Base-by-base conservation (phyloP, 2,329 filamentous ascomycete species). In the Fusarium musae region DNA sequence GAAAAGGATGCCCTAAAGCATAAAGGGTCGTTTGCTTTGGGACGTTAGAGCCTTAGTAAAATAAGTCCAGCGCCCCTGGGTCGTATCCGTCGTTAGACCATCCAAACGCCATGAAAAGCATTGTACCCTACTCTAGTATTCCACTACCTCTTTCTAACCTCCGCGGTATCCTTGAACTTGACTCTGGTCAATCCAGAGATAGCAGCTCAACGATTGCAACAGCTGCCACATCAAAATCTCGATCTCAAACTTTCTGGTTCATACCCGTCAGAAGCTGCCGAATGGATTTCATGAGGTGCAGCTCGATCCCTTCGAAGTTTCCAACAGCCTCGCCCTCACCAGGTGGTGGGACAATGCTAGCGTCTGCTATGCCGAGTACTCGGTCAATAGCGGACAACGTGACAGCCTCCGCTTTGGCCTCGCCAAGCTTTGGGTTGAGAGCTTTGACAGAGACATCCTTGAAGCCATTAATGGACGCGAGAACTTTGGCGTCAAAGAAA, bases 371-470 rank as follows among this genome's bases (percentile, higher is more conserved):
- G 6, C 85, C 86, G 11, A 88, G 79, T 5, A 86, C 85, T 28
- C 85, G 85, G 69, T 88, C 84, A 52, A 88, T 85, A 17, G 86
- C 86, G 5, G 86, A 87, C 37, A 88, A 77, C 1, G 87, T 80
- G 39, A 88, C 79, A 16, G 83, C 82, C 72, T 88, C 85, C 17
- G 85, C 83, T 66, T 82, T 82, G 32, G 79, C 79, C 60, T 82
- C 80, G 28, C 85, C 85, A 4, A 84, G 77, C 46, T 82, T 83
- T 0, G 73, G 78, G 46, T 81, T 81, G 49, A 88, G 80, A 3
- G 84, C 82, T 57, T 83, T 82, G 61, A 83, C 78, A 61, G 84
- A 86, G n/a, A 82, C 82, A 17, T 80, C 80, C 69, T 87, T 87
- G 80, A 87, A 87, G 10, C 80, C 81, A 26, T 82, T 78, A 19